A percentile compares a stretch with the other conserved stretches of the same genome.
Conservation (phyloP, 2,329 filamentous ascomycete species). For the Thyridium curvatum region DNA sequence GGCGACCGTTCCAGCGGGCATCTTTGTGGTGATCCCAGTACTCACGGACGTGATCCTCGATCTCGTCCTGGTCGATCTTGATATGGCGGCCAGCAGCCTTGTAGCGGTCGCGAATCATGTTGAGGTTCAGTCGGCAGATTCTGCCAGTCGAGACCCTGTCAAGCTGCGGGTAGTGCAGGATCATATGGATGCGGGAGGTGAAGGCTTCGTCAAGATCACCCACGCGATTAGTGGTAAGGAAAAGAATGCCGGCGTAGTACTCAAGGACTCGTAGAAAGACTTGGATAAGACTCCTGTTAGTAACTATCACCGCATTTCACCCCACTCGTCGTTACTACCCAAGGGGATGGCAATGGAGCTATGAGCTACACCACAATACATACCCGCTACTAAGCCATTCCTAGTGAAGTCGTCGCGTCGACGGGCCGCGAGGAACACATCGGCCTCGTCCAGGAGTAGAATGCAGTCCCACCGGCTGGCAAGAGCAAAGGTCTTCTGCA, state of each 20-base stretch:
- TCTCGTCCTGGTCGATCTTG: slow-evolving; percentile 11
- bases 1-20: slow-evolving; percentile 23
- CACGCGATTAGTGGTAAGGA: slow-evolving; percentile 20
- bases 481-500: slow-evolving; percentile 15
- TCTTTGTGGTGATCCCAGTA: slow-evolving; percentile 9
- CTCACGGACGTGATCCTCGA: slow-evolving; percentile 10
- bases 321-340: not conserved
- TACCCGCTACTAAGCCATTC: slow-evolving; percentile 22
- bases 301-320: not conserved
- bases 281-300: not conserved
- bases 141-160: slow-evolving; percentile 3
- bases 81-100: slow-evolving; percentile 4
- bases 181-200: slow-evolving; percentile 9
- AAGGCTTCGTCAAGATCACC: slow-evolving; percentile 27
- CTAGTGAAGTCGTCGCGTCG: slow-evolving; percentile 14
- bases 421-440: slow-evolving; percentile 14
- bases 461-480: slow-evolving; percentile 14
- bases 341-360: not conserved
- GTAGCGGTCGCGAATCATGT: slow-evolving; percentile 2
- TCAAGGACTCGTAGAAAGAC: slow-evolving; percentile 16
- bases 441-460: slow-evolving; percentile 16
- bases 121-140: slow-evolving; percentile 10
- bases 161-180: slow-evolving; percentile 7
- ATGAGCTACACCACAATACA: not conserved
- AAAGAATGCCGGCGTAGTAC: slow-evolving; percentile 11